A percentile compares a stretch with the other conserved stretches of the same genome.
Conservation (phyloP, 495 filamentous ascomycete genomes). For the Aspergillus affinis region DNA sequence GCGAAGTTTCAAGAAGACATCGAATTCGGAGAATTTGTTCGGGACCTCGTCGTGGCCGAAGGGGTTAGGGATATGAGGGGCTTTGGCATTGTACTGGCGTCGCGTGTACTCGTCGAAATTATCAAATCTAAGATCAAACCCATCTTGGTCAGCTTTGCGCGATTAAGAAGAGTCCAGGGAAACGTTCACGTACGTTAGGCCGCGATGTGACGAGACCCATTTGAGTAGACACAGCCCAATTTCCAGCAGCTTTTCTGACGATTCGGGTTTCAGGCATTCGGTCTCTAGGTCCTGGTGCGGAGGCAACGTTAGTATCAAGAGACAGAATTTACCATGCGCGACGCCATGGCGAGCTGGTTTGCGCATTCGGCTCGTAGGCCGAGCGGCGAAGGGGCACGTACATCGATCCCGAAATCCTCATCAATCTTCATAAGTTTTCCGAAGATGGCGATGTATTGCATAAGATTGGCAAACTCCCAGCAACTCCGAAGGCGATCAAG, state of each 20-base stretch:
- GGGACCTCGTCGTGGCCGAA: constrained; percentile 79
- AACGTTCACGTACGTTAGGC: constrained; percentile 68
- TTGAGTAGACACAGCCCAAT: constrained; percentile 90
- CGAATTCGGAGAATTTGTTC: constrained; percentile 73
- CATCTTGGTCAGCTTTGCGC: constrained; percentile 3
- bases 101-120: constrained; percentile 94
- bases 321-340: constrained; percentile 15
- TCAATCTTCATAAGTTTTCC: constrained; percentile 85
- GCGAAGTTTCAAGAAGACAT: constrained; percentile 82
- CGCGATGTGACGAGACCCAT: constrained; percentile 89
- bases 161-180: neutral
- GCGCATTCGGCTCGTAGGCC: neutral
- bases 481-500: constrained; percentile 75
- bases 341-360: neutral
- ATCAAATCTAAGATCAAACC: constrained; percentile 58
- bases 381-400: constrained; percentile 38
- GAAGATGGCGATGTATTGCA: constrained; percentile 90
- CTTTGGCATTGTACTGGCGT: constrained; percentile 83
- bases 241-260: constrained; percentile 69
- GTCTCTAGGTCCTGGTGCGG: constrained; percentile 74
- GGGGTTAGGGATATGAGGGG: constrained; percentile 71
- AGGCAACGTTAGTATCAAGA: constrained; percentile 4
- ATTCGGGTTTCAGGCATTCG: constrained; percentile 76
- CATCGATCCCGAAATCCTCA: constrained; percentile 81
- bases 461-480: constrained; percentile 95